phyloP scores from a whole-genome alignment of 352 stramenopile species.

The Globisporangium emineosum region DNA sequence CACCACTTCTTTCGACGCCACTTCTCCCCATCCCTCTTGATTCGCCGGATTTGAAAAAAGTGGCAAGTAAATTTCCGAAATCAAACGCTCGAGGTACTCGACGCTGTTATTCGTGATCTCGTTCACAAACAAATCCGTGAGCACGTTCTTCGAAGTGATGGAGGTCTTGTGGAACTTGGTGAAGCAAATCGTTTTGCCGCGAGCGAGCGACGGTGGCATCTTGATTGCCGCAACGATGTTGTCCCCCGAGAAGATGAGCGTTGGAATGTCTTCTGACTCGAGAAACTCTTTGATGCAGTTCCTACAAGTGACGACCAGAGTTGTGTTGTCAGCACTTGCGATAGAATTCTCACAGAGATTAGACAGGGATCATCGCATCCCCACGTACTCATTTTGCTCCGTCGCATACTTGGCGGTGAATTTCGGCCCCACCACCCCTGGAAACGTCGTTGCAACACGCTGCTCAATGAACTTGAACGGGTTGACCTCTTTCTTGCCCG shows the following conservation, averaged over 20 bases:
- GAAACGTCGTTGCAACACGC: constrained; percentile 71
- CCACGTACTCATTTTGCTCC: constrained; percentile 71
- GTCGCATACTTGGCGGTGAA: constrained; percentile 84
- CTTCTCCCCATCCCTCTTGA: constrained; percentile 95
- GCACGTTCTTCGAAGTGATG: constrained; percentile 83
- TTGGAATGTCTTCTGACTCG: constrained; percentile 80
- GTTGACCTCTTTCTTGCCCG: constrained; percentile 68
- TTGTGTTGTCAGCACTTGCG: not conserved
- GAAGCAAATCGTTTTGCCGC: constrained; percentile 90
- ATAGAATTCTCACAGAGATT: not conserved
- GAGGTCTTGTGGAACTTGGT: constrained; percentile 85
- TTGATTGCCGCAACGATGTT: constrained; percentile 82
- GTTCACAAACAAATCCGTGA: constrained; percentile 85
- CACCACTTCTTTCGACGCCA: constrained; percentile 95
- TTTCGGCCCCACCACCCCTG: constrained; percentile 53
- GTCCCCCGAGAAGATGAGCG: constrained; percentile 88
- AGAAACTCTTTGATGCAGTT: constrained; percentile 88
- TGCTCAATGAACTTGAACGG: constrained; percentile 79
- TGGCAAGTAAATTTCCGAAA: constrained; percentile 94
- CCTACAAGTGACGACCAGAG: constrained; percentile 17
- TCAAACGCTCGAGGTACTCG: constrained; percentile 94
- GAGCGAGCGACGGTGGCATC: constrained; percentile 84
- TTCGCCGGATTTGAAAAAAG: constrained; percentile 95
- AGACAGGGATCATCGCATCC: not conserved
- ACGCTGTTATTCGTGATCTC: constrained; percentile 89